Evolutionary conservation across 2,329 filamentous ascomycete species (phyloP).

Genomic region (Lasiodiplodia theobromae): DNA sequence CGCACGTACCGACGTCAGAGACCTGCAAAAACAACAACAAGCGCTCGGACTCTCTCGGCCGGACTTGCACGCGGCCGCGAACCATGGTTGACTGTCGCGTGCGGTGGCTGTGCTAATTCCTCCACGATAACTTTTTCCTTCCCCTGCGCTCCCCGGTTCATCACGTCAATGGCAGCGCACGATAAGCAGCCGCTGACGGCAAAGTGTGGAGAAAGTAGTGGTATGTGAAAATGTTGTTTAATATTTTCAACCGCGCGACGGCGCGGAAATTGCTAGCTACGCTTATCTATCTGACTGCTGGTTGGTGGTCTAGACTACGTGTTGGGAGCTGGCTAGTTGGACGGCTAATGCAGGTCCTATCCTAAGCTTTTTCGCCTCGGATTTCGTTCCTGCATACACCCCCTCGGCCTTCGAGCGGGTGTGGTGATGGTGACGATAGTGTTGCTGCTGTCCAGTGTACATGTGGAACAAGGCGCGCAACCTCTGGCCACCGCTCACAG

Average conservation of each 20-base stretch:
- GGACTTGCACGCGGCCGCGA: background rate
- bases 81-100: background rate
- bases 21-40: background rate
- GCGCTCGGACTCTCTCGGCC: background rate
- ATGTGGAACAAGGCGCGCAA: background rate
- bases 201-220: background rate
- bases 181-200: background rate
- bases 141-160: background rate
- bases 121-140: background rate
- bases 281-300: background rate
- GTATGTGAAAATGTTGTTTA: background rate
- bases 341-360: background rate
- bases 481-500: too few relatives aligned
- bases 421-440: background rate
- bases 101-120: background rate
- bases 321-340: background rate
- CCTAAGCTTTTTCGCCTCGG: background rate
- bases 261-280: background rate
- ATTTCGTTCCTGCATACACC: background rate
- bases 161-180: background rate
- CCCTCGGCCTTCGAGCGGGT: background rate
- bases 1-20: conserved; percentile 1
- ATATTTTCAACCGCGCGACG: background rate
- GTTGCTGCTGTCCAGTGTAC: background rate
- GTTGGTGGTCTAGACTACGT: background rate